Base-by-base conservation (phyloP, 129 eudicot genomes). In the Glebionis coronaria region DNA sequence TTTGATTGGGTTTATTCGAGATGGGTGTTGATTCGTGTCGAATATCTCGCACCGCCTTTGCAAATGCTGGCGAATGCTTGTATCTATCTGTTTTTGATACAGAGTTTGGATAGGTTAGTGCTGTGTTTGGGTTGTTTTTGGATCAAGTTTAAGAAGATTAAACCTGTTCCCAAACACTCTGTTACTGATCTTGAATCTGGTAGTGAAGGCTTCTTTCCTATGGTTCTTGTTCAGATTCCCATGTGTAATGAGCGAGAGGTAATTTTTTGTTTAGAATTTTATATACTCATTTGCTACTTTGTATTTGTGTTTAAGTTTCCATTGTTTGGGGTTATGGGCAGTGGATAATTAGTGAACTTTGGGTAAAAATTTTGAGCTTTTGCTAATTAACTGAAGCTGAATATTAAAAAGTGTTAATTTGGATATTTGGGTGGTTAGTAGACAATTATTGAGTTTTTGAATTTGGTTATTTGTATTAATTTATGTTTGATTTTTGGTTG, bases 191-290 rank as follows among this genome's bases (percentile, higher is more conserved):
- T 91, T 38, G 98, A 88, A 81, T 80, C 83, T 57, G 94, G 96
- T 25, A 83, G 78, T 54, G 79, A 68, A 66, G 96, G 81, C 14
- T 91, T 72, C 71, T 91, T 79, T 46, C 98, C 98, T 6, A 91
- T 91, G 98, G 98, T 91, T 68, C 84, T 91, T 71, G 94, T 91
- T 75, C 98, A 91, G 85, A 91, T 91, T 78, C 97, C 97, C 38
- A 91, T 91, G 97, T 91, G 97, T 78, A 91, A 91, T 50, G 97
- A 91, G 71, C 82, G 61, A 73, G 98, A 91, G 98, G 98, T 88
- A 70, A 74, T 4, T 50, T 71, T 59, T 54, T 54, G 10, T 49
- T 3, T 14, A 14, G 14, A 4, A 3, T 49, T 47, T 13, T n/a
- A 23, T 23, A 23, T 23, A 23, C 25, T 2, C 25, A 23, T 23